These are phyloP conservation scores for Fusarium torulosum DNA, from an alignment of 2,329 filamentous ascomycete species.

Conservation along the genomic window DNA sequence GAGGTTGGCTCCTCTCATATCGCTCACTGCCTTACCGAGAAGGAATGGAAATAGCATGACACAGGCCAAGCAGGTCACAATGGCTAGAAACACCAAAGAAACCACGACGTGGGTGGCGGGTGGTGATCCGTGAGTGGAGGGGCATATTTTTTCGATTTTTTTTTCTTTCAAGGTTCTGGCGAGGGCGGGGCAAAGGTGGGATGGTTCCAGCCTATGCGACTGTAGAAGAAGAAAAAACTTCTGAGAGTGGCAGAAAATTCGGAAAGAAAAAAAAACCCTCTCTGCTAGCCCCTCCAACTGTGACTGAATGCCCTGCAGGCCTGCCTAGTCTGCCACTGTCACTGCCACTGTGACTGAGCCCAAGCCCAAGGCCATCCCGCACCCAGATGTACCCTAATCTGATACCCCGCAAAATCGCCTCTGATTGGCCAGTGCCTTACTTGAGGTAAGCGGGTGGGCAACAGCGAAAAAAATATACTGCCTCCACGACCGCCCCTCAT, in stretches of 20 bases:
- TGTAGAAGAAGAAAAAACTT: constrained; percentile 20
- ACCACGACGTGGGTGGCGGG: constrained; percentile 28
- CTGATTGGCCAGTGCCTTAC: constrained; percentile 43
- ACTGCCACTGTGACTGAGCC: neutral
- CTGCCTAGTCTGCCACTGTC: constrained; percentile 3
- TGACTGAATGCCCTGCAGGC: constrained; percentile 15
- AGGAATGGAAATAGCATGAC: neutral
- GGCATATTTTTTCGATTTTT: constrained; percentile 8
- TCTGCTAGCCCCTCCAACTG: constrained; percentile 5
- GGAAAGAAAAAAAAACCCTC: constrained; percentile 15
- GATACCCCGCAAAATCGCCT: constrained; percentile 34
- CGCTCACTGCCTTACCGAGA: neutral
- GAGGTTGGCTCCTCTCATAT: neutral
- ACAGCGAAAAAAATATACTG: constrained; percentile 55
- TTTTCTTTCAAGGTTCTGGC: constrained; percentile 5
- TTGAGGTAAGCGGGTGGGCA: constrained; percentile 51
- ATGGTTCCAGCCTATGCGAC: constrained; percentile 5
- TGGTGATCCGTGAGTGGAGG: constrained; percentile 32
- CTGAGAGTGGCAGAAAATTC: constrained; percentile 15
- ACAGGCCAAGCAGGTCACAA: constrained; percentile 4
- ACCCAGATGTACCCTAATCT: constrained; percentile 48
- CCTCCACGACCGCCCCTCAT: constrained; percentile 55
- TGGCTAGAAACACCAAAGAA: constrained; percentile 23
- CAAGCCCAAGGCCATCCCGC: constrained; percentile 6
- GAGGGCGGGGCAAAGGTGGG: constrained; percentile 29